Conservation (phyloP, 2,329 filamentous ascomycete genomes). For the Pseudogymnoascus sp. region DNA sequence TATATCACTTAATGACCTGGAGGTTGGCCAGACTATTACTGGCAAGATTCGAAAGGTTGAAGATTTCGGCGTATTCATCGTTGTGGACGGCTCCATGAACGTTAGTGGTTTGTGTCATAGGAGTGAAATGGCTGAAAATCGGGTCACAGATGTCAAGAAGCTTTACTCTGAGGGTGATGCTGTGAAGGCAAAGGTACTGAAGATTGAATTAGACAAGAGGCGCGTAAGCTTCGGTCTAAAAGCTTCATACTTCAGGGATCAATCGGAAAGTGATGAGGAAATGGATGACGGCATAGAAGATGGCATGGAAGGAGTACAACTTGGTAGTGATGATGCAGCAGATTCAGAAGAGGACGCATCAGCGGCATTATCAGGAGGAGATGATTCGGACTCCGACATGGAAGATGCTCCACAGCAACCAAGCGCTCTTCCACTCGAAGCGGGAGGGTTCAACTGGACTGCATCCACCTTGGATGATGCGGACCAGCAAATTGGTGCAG, state of each 20-base stretch:
- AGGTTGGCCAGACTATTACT: slow-evolving; percentile 72
- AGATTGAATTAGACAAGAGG: slow-evolving; percentile 65
- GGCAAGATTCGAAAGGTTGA: slow-evolving; percentile 91
- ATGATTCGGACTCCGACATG: slow-evolving; percentile 33
- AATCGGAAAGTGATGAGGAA: slow-evolving; percentile 42
- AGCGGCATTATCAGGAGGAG: slow-evolving; percentile 18
- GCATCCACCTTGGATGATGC: slow-evolving; percentile 57
- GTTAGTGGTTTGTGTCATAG: slow-evolving; percentile 90
- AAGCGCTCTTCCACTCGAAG: slow-evolving; percentile 51
- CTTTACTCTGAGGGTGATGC: slow-evolving; percentile 83
- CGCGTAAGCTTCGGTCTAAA: slow-evolving; percentile 87
- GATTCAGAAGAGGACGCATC: slow-evolving; percentile 31
- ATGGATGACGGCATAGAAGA: slow-evolving; percentile 43
- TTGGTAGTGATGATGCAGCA: slow-evolving; percentile 15
- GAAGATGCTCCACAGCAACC: slow-evolving; percentile 25
- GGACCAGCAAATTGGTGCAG: slow-evolving; percentile 32
- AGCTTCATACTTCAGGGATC: slow-evolving; percentile 75
- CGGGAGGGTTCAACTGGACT: slow-evolving; percentile 82
- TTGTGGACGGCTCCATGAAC: slow-evolving; percentile 78
- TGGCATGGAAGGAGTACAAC: slow-evolving; percentile 36
- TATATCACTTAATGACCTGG: slow-evolving; percentile 68
- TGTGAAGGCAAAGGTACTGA: slow-evolving; percentile 87
- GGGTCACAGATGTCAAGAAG: slow-evolving; percentile 76
- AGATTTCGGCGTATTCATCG: slow-evolving; percentile 90
- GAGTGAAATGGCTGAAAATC: slow-evolving; percentile 81